Percentiles rank a stretch among this genome's conserved stretches.
phyloP scores from a whole-genome alignment of 2,329 filamentous ascomycete species.

The Xylariales sp. region DNA sequence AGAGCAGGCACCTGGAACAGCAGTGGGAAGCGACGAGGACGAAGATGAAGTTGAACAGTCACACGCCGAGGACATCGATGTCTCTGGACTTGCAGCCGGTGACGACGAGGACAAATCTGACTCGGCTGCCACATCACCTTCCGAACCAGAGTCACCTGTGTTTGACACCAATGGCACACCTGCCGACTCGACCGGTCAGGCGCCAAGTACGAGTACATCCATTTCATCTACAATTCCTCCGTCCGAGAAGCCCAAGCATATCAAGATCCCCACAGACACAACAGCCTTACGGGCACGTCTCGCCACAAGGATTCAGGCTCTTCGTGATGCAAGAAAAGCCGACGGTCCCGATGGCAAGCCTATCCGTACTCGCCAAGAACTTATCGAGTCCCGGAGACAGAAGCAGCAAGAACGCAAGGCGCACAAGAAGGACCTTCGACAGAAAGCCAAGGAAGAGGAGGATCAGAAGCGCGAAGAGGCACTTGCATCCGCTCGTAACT shows the following conservation, averaged over 20 bases:
- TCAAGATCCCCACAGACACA: constrained; percentile 65
- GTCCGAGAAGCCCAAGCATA: constrained; percentile 59
- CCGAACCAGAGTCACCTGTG: constrained; percentile 53
- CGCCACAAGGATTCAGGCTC: constrained; percentile 75
- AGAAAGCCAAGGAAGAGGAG: constrained; percentile 75
- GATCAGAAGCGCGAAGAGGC: constrained; percentile 61
- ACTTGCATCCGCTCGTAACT: constrained; percentile 54
- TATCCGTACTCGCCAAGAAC: constrained; percentile 80
- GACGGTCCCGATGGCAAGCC: constrained; percentile 77
- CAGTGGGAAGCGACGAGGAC: constrained; percentile 12
- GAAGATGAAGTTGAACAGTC: constrained; percentile 16
- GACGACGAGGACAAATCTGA: constrained; percentile 34
- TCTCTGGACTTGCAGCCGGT: constrained; percentile 42
- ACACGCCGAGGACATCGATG: constrained; percentile 40
- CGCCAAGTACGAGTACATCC: constrained; percentile 60
- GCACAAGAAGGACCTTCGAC: constrained; percentile 81
- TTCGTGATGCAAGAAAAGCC: constrained; percentile 82
- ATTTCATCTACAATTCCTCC: constrained; percentile 61
- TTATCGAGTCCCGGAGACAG: constrained; percentile 81
- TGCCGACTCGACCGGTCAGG: constrained; percentile 36
- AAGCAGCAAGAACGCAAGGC: constrained; percentile 84
- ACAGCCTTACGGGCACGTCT: constrained; percentile 74
- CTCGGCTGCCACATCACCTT: constrained; percentile 32
- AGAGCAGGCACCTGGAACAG: constrained; percentile 6
- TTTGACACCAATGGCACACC: constrained; percentile 51